Base-by-base conservation (phyloP, 2,329 filamentous ascomycete species). In the Truncatella angustata region DNA sequence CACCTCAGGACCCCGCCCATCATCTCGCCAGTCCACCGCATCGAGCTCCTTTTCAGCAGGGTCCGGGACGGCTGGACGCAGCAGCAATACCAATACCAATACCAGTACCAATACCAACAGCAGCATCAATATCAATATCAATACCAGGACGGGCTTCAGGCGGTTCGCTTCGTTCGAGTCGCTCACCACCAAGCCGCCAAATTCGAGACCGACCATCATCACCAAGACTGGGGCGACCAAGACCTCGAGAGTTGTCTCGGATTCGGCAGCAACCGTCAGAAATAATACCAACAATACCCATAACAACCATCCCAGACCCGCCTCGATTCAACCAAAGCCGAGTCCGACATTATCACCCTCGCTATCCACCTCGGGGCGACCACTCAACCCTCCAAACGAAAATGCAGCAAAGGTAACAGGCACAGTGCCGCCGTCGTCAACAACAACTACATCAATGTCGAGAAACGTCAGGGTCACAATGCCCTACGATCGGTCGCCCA, bases 401-500 rank as follows among this genome's bases (percentile, higher is more conserved):
- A 70, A 75, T 75, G 72, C 65, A 60, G 58, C 62, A 52, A 57
- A 54, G 49, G 52, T 62, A 53, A 58, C 61, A 39, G 54, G 58
- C 56, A 58, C 49, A 46, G 50, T 47, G 54, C 48, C 67, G 20
- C 14, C 32, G 12, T 23, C 45, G 6, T 23, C 32, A n/a, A n/a
- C n/a, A n/a, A n/a, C n/a, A n/a, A n/a, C n/a, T n/a, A n/a, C n/a
- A 21, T 45, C 49, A 58, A 60, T 62, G 59, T 53, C 65, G 59
- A 63, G 63, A 61, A 55, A 61, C 57, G 52, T 51, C 37, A 24
- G 50, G 53, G 58, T 56, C 60, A 68, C 58, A 54, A 73, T 73
- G 71, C 66, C 68, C 52, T 61, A 64, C 57, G 69, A 73, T 35
- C 70, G 79, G 76, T 72, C 76, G 74, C 49, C 52, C 57, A 73